Evolutionary conservation across 108 stramenopile genomes (phyloP), one percentile per base, ranked within the genome.

Genomic region (Nannochloropsis salina): DNA sequence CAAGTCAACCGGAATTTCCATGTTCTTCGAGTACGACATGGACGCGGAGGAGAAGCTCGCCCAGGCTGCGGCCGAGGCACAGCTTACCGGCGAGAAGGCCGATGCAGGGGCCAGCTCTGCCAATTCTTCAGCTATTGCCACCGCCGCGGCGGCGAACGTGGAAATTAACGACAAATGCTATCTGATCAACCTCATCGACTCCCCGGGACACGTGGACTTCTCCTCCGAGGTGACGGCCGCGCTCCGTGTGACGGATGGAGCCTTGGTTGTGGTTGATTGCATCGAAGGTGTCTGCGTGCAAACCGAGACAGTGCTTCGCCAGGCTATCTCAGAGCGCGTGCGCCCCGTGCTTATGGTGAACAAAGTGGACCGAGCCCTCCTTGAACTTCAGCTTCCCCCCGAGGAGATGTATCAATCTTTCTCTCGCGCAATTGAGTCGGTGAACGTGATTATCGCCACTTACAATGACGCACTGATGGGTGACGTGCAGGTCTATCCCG

Each of bases 201-300:
- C 97, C 15, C 99, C 99, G 41, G 99, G 99, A 93, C 99, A 99
- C 97, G 99, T 99, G 91, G 99, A 99, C 92, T 99, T 99, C 93
- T 97, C 96, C 15, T 98, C 97, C 41, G 99, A 99, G 93, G 99
- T 99, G 42, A 99, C 99, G 42, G 99, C 99, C 81, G 99, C 99
- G 47, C 96, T 99, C 83, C 98, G 99, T 93, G 97, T 99, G 83
- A 99, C 99, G 44, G 99, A 99, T 91, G 99, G 99, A 88, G 99
- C 99, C 82, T 94, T 99, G 80, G 99, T 99, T 81, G 99, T 99
- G 45, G 99, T 99, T 42, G 99, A 99, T 93, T 97, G 96, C 82
- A 97, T 99, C 88, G 98, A 98, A 91, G 99, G 99, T 85, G 99
- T 99, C 45, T 98, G 98, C 88, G 99, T 99, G 61, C 99, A 99